Evolutionary conservation across 106 monocot genomes (phyloP), one percentile per base, ranked within the genome.

Genomic region (Allium fistulosum): DNA sequence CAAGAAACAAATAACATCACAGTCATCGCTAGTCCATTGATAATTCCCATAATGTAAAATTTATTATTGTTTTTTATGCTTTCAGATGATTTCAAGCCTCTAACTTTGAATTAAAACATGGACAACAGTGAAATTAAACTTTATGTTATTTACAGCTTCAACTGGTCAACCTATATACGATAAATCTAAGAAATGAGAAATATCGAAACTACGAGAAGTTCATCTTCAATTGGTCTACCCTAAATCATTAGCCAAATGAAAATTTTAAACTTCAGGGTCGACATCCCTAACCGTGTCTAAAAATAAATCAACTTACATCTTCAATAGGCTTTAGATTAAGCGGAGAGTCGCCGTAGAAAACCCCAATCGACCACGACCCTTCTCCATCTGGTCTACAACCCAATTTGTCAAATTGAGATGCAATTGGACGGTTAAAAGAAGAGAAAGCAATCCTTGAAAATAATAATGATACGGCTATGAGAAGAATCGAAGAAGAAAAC

Each of bases 301-400:
- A 62, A 26, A 50, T 47, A 66, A 49, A 0, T 12, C 12, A 16
- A 66, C 51, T 66, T n/a, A 66, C 66, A 18, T 69, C 59, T 69
- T 95, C 94, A 57, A 95, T 91, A 7, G 94, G 94, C 13, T 75
- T 59, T 52, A 95, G 81, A 69, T 72, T 68, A 68, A 95, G 76
- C 9, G 94, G 94, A 8, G 90, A 88, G 62, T 85, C 78, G 4
- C 94, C 91, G 62, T 80, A 88, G 83, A 88, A 95, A 62, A 95
- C 51, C n/a, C 94, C 94, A 60, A 88, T 69, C 57, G 91, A 87
- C 94, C 94, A 95, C 1, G 94, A 95, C 6, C 94, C 94, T 68
- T 95, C 94, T 11, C 85, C 82, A 57, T 95, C 94, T 27, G 79
- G 80, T 11, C 61, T 74, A 73, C 94, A 94, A 6, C 94, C 82